Evolutionary conservation across 352 stramenopile genomes (phyloP), one percentile per base, ranked within the genome.

Genomic region (Peronospora belbahrii): DNA sequence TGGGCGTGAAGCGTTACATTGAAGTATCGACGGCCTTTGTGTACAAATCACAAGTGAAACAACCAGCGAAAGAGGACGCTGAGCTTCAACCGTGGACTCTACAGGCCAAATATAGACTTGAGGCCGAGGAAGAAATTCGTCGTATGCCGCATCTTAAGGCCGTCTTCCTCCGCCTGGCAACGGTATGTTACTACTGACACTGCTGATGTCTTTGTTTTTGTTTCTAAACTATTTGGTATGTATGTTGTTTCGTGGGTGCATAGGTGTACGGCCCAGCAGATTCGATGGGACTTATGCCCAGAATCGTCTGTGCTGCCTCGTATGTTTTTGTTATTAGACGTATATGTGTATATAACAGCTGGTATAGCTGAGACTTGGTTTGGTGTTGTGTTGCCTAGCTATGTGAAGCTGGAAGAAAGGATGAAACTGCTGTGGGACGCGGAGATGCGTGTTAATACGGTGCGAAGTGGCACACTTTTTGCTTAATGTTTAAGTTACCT

Each of bases 371-470:
- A n/a, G n/a, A 35, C 6, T 25, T 3, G 36, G 8, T 41, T 5
- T 36, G 4, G 6, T 44, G 1, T 42, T 32, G 30, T 22, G 34
- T 32, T 39, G 18, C 6, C 18, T 38, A 91, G 79, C 30, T 91
- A 91, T 34, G 73, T 88, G 25, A 85, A 88, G 64, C 40, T 94
- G 23, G 54, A 83, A 22, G 82, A 94, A 49, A 90, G 87, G 48
- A 94, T 94, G 82, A 91, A 86, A 69, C 50, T 94, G 35, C 60
- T 94, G 1, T 94, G 82, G 82, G 78, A 91, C 40, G 70, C 74
- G 0, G 82, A 94, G 54, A 88, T 94, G 80, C 75, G 80, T 27
- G 63, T 94, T 32, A 91, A 94, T 59, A 94, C 82, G 44, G 82
- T 93, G 49, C 37, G 33, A 37, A 20, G 6, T 2, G 11, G 13